Evolutionary conservation across 1,139 yeast species (phyloP).

Genomic region (Meyerozyma carpophila): DNA sequence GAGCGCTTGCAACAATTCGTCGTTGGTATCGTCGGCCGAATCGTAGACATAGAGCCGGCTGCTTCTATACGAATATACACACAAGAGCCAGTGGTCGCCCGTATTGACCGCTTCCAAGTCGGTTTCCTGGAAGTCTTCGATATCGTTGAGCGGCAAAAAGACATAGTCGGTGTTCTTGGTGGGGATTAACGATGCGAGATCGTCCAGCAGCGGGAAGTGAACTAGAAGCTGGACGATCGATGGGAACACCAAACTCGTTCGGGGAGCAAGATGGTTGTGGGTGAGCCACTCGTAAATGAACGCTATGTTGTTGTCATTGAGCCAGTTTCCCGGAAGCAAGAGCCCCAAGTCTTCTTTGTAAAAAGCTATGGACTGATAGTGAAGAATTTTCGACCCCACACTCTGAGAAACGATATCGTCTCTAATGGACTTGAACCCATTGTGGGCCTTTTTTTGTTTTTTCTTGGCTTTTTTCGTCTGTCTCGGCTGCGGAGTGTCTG

Average conservation of each 20-base stretch:
- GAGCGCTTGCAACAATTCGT: slow-evolving; percentile 18
- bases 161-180: slow-evolving; percentile 30
- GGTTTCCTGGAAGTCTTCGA: slow-evolving; percentile 24
- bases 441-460: background rate
- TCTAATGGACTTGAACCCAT: background rate
- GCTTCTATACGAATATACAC: slow-evolving; percentile 27
- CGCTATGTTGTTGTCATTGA: slow-evolving; percentile 65
- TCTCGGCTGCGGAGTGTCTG: background rate
- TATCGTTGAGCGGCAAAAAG: slow-evolving; percentile 36
- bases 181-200: slow-evolving; percentile 25
- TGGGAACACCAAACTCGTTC: slow-evolving; percentile 23
- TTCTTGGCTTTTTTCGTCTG: background rate
- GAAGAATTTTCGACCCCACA: slow-evolving; percentile 3
- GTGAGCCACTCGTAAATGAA: slow-evolving; percentile 54
- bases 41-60: slow-evolving; percentile 32
- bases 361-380: slow-evolving; percentile 37
- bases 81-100: slow-evolving; percentile 45
- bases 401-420: background rate
- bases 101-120: slow-evolving; percentile 27
- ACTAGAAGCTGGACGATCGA: slow-evolving; percentile 35
- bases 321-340: slow-evolving; percentile 57
- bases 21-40: slow-evolving; percentile 27
- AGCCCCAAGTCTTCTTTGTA: slow-evolving; percentile 36
- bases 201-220: slow-evolving; percentile 27
- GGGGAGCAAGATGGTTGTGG: slow-evolving; percentile 4